Evolutionary conservation across 2,329 filamentous ascomycete species (phyloP).

Genomic region (Pseudocercospora fuligena): DNA sequence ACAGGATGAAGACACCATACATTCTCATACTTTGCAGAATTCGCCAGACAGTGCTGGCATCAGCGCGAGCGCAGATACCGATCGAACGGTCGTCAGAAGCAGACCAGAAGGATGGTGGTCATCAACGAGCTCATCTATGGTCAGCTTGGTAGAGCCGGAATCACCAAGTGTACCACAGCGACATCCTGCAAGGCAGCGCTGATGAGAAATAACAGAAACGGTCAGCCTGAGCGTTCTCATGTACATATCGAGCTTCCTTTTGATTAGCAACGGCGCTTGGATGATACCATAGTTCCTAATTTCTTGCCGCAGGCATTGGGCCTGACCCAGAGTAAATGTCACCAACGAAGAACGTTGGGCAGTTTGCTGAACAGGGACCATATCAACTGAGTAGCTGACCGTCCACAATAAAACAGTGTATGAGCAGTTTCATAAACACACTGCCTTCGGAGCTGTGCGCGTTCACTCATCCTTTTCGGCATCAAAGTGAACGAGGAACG

Average conservation of each 20-base stretch:
- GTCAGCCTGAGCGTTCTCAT: background rate
- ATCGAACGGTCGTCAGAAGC: slow-evolving; percentile 27
- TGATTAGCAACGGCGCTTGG: background rate
- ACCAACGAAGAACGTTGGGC: too few relatives aligned
- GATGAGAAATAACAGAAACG: background rate
- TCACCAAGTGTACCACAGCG: background rate
- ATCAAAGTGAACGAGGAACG: background rate
- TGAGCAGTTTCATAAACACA: background rate
- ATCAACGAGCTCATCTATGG: slow-evolving; percentile 26
- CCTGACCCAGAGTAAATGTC: background rate
- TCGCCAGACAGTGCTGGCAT: slow-evolving; percentile 11
- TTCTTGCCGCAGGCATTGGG: background rate
- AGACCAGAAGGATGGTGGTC: slow-evolving; percentile 33
- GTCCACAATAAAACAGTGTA: background rate
- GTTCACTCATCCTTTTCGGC: background rate
- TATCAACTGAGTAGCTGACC: background rate
- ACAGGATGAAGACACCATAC: slow-evolving; percentile 10
- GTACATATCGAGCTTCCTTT: background rate
- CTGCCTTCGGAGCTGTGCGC: background rate
- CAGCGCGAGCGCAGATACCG: slow-evolving; percentile 21
- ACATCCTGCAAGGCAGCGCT: background rate
- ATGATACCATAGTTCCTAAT: background rate
- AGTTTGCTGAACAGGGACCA: background rate
- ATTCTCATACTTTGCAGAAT: slow-evolving; percentile 3
- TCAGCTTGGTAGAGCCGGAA: slow-evolving; percentile 20